Conservation (phyloP, 257 asterid species). For the Solanum etuberosum region DNA sequence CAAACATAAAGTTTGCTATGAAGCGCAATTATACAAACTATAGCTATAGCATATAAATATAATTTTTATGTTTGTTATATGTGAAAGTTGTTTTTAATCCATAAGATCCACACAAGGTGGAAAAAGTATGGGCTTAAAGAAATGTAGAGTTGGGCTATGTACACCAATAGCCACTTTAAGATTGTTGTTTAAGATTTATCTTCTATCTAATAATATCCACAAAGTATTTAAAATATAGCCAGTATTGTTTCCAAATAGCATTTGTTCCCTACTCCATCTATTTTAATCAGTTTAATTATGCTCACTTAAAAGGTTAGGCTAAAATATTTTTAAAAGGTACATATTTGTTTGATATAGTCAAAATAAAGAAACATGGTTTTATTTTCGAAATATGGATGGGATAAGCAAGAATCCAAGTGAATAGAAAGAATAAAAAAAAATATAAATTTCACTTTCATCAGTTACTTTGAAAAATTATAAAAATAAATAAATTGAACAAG, state of each 20-base stretch:
- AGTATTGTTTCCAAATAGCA: not conserved
- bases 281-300: too few relatives aligned
- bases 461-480: not conserved
- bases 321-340: not conserved
- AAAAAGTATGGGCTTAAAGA: not conserved
- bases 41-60: too few relatives aligned
- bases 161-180: not conserved
- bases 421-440: too few relatives aligned
- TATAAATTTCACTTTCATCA: not conserved
- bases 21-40: too few relatives aligned
- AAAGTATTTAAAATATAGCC: not conserved
- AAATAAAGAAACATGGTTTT: not conserved
- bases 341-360: not conserved
- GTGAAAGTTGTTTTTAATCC: not conserved
- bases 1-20: too few relatives aligned
- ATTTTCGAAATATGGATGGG: not conserved
- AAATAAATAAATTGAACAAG: not conserved
- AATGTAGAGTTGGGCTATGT: not conserved
- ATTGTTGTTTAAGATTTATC: not conserved
- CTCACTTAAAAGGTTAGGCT: not conserved
- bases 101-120: not conserved
- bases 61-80: too few relatives aligned
- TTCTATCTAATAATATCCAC: not conserved
- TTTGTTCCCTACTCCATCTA: not conserved
- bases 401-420: not conserved